Evolutionary conservation across 2,329 filamentous ascomycete genomes (phyloP).

Genomic region (Scedosporium minutisporum): DNA sequence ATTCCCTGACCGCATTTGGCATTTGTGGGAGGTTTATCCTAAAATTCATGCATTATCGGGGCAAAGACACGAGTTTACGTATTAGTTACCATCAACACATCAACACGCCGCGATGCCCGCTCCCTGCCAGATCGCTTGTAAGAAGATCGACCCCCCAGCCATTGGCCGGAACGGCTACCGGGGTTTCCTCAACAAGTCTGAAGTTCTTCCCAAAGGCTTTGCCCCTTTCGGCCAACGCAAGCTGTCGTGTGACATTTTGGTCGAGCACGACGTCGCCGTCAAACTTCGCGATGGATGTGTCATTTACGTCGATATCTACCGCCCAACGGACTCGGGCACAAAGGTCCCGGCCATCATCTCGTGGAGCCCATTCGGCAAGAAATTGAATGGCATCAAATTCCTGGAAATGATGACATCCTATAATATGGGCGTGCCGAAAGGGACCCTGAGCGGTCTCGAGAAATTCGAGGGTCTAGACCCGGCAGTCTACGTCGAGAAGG

Average conservation of each 20-base stretch:
- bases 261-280: conserved; percentile 36
- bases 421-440: conserved; percentile 25
- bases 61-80: too few relatives aligned
- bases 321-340: conserved; percentile 20
- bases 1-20: too few relatives aligned
- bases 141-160: background rate
- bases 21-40: too few relatives aligned
- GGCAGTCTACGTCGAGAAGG: conserved; percentile 17
- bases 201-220: background rate
- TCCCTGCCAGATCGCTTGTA: too few relatives aligned
- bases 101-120: too few relatives aligned
- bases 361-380: conserved; percentile 36
- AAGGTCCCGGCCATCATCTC: conserved; percentile 31
- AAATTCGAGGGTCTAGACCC: conserved; percentile 22
- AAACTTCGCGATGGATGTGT: conserved; percentile 28
- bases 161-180: background rate
- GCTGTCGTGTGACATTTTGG: conserved; percentile 24
- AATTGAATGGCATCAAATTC: conserved; percentile 27
- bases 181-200: background rate
- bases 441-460: conserved; percentile 13
- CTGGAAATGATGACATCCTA: conserved; percentile 24
- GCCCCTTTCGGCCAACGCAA: background rate
- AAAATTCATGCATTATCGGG: too few relatives aligned
- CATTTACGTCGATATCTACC: conserved; percentile 34
- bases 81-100: too few relatives aligned